Base-by-base conservation (phyloP, 1,284 basidiomycete genomes). In the Inonotus hispidus region DNA sequence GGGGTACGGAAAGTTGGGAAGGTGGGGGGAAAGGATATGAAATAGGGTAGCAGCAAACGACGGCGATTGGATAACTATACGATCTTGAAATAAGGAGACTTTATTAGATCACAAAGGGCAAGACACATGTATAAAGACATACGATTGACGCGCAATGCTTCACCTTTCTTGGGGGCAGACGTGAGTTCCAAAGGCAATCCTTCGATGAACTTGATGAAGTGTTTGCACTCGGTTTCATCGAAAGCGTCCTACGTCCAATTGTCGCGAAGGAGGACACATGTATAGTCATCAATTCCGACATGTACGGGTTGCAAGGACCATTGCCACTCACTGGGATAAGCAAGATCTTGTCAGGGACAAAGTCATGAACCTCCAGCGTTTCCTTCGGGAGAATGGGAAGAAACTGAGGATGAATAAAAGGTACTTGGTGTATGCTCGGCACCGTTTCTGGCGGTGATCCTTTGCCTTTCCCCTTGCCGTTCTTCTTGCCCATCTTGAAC, bases 101-200 rank as follows among this genome's bases (percentile, higher is more conserved):
- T 35, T n/a, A 16, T 52, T 68, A 23, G 32, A 10, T 47, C 41
- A 19, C 25, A 46, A 45, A 23, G 27, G 59, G 16, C 1, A n/a
- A 21, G n/a, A n/a, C 19, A 43, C 19, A 43, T 21, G 35, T 16
- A 21, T 29, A 25, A 68, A 54, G 23, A 73, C 79, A 66, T 69
- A 89, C 88, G 78, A 70, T 90, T 92, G 13, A 89, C 82, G 55
- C 91, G 74, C 35, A 84, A 82, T 0, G 91, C 90, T 71, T 92
- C 89, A 3, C 88, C 90, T 60, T 78, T 77, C 72, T 88, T 90
- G 70, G 85, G 85, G 1, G 88, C 85, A 19, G 84, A 85, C 0
- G 87, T 88, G 2, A 89, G 79, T 63, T 85, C 82, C 49, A 92
- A 73, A 23, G 84, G 82, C 14, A 88, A 76, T n/a, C 66, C 71